Conservation (phyloP, 2,329 filamentous ascomycete genomes). For the Aspergillus carbonarius region DNA sequence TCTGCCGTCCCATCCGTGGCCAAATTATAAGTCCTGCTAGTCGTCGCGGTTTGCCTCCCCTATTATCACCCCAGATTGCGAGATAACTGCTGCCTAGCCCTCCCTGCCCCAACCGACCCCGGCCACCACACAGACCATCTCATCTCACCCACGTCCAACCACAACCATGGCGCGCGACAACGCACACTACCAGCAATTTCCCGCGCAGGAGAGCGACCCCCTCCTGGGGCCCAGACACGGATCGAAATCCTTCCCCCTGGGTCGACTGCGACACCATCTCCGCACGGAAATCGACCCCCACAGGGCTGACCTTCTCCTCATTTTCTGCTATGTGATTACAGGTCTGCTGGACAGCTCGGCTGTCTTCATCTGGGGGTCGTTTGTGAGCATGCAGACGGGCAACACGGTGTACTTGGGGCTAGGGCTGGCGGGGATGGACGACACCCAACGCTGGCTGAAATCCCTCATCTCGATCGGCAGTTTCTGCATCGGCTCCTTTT, state of each 20-base stretch:
- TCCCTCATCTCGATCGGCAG: slow-evolving; percentile 67
- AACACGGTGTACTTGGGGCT: slow-evolving; percentile 80
- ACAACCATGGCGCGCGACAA: background rate
- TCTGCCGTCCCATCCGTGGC: background rate
- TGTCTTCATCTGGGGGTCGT: slow-evolving; percentile 74
- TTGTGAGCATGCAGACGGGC: slow-evolving; percentile 83
- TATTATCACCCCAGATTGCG: background rate
- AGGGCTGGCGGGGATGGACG: slow-evolving; percentile 59
- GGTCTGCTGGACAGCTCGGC: slow-evolving; percentile 74
- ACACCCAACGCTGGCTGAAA: slow-evolving; percentile 64
- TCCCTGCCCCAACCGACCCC: background rate
- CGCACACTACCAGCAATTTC: slow-evolving; percentile 1
- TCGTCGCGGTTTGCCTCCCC: background rate
- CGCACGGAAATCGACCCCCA: slow-evolving; percentile 56
- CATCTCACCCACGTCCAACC: background rate
- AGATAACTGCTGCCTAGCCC: background rate
- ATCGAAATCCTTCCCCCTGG: slow-evolving; percentile 4
- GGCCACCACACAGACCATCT: background rate
- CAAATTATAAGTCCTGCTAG: background rate
- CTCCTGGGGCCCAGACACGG: slow-evolving; percentile 6
- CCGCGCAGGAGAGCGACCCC: slow-evolving; percentile 2
- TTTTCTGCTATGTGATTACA: slow-evolving; percentile 74
- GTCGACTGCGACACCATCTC: slow-evolving; percentile 11
- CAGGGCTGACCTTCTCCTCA: slow-evolving; percentile 66
- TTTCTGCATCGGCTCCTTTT: slow-evolving; percentile 71